A percentile compares a stretch with the other conserved stretches of the same genome.
Evolutionary conservation across 1,139 yeast species (phyloP).

Genomic region (Lodderomyces margitis): DNA sequence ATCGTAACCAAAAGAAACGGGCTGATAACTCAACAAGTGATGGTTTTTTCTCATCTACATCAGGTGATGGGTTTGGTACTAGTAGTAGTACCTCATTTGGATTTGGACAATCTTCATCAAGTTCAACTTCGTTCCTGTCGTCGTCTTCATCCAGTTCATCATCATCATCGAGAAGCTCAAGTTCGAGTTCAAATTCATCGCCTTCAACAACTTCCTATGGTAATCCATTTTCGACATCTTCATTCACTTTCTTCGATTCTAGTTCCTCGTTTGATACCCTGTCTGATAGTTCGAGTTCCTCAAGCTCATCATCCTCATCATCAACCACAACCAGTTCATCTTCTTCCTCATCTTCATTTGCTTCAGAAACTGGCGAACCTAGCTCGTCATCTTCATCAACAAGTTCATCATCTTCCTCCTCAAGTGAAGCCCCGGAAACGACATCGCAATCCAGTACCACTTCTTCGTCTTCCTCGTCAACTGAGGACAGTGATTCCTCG

Average conservation of each 20-base stretch:
- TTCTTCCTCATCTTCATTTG: slow-evolving; percentile 6
- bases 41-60: not conserved
- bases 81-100: not conserved
- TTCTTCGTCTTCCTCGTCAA: slow-evolving; percentile 7
- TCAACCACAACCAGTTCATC: slow-evolving; percentile 13
- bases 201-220: not conserved
- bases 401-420: slow-evolving; percentile 9
- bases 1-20: not conserved
- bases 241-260: not conserved
- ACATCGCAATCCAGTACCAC: slow-evolving; percentile 10
- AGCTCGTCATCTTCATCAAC: slow-evolving; percentile 8
- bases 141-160: slow-evolving; percentile 1
- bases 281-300: slow-evolving; percentile 5
- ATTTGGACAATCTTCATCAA: slow-evolving; percentile 3
- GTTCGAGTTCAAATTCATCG: too few species aligned
- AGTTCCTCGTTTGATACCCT: slow-evolving; percentile 2
- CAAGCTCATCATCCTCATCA: slow-evolving; percentile 1
- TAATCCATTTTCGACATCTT: slow-evolving; percentile 1
- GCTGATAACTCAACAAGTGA: slow-evolving; percentile 3
- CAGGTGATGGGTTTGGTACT: not conserved
- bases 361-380: slow-evolving; percentile 9
- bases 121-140: not conserved
- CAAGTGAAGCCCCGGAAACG: slow-evolving; percentile 6
- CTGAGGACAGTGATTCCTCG: slow-evolving; percentile 4
- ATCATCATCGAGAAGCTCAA: not conserved